phyloP scores from a whole-genome alignment of 352 stramenopile genomes.

The Elongisporangium anandrum region DNA sequence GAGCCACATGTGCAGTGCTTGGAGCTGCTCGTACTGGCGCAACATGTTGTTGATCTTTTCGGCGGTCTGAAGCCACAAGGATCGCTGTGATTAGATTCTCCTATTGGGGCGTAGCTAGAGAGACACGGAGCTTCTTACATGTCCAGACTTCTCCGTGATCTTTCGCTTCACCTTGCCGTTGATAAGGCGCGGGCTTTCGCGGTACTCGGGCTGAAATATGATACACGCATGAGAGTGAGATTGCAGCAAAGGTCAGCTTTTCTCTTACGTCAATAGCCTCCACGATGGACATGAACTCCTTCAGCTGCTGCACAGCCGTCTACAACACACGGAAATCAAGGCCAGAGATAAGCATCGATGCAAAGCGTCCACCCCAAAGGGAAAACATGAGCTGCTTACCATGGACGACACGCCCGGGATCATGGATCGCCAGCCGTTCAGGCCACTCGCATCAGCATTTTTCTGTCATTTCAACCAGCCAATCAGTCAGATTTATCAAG shows the following conservation, averaged over 20 bases:
- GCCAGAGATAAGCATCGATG: background rate
- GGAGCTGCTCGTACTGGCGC: constrained; percentile 80
- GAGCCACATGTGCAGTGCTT: constrained; percentile 70
- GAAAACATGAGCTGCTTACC: constrained; percentile 30
- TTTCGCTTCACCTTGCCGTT: constrained; percentile 83
- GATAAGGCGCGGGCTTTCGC: constrained; percentile 70
- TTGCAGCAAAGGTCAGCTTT: background rate
- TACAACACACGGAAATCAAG: constrained; percentile 12
- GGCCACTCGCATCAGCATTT: constrained; percentile 64
- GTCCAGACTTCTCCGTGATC: constrained; percentile 75
- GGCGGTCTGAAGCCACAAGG: constrained; percentile 29
- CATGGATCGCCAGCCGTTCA: constrained; percentile 79
- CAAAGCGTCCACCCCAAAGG: background rate
- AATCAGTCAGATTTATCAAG: background rate
- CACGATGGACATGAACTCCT: constrained; percentile 75
- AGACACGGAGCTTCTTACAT: constrained; percentile 35
- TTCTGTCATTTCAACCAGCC: constrained; percentile 27
- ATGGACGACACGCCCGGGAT: constrained; percentile 74
- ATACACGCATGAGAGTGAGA: background rate
- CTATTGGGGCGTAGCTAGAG: background rate
- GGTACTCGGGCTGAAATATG: constrained; percentile 41
- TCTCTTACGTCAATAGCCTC: constrained; percentile 60
- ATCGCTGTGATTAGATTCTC: background rate
- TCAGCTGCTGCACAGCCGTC: constrained; percentile 84
- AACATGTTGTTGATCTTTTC: constrained; percentile 88